A percentile compares a stretch with the other conserved stretches of the same genome.
Conservation (phyloP, 768 basidiomycete genomes). For the Naematelia encephala region DNA sequence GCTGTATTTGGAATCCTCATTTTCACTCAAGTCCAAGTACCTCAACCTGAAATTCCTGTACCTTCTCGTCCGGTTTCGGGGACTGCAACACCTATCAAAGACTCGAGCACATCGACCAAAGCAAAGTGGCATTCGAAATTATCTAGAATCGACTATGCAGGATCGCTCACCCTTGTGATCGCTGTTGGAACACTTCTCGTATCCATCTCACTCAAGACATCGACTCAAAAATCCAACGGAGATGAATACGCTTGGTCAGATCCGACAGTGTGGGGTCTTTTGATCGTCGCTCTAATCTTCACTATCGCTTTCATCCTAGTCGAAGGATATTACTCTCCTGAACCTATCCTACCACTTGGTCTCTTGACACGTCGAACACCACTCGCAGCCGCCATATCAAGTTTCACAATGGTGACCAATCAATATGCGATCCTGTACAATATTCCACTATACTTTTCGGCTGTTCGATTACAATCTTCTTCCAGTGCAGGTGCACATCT, state of each 20-base stretch:
- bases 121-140: slow-evolving; percentile 20
- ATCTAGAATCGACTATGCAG: slow-evolving; percentile 42
- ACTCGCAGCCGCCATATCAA: slow-evolving; percentile 72
- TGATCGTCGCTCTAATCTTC: slow-evolving; percentile 60
- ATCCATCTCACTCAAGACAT: slow-evolving; percentile 47
- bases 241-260: slow-evolving; percentile 65
- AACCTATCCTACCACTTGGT: slow-evolving; percentile 86
- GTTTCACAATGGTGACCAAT: slow-evolving; percentile 57
- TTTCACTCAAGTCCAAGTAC: slow-evolving; percentile 1
- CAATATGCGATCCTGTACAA: slow-evolving; percentile 63
- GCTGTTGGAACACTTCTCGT: slow-evolving; percentile 43
- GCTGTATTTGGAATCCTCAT: slow-evolving; percentile 3
- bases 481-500: slow-evolving; percentile 75
- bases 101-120: neutral
- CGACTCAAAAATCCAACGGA: slow-evolving; percentile 57
- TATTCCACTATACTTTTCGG: slow-evolving; percentile 82
- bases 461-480: slow-evolving; percentile 67
- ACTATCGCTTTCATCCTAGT: slow-evolving; percentile 66
- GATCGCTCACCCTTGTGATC: slow-evolving; percentile 40
- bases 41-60: neutral
- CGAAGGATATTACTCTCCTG: slow-evolving; percentile 71
- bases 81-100: neutral
- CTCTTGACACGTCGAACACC: slow-evolving; percentile 75
- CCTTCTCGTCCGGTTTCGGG: neutral
- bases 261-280: slow-evolving; percentile 65